Base-by-base conservation (phyloP, 2,329 filamentous ascomycete species). In the Fusarium brevicatenulatum region DNA sequence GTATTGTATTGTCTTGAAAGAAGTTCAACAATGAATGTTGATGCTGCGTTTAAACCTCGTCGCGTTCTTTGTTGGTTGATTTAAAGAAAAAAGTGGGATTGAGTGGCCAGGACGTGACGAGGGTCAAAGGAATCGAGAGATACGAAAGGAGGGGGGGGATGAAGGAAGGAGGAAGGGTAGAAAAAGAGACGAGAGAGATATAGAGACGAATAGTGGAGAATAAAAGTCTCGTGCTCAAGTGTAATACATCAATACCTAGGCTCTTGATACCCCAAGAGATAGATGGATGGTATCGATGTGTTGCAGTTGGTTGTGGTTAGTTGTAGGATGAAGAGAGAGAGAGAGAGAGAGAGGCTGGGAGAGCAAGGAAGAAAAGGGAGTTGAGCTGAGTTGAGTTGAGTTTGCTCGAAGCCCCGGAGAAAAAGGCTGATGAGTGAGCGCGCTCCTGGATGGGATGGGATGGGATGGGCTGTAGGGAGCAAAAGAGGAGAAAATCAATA, bases 71-170 rank as follows among this genome's bases (percentile, higher is more conserved):
- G 54, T 63, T 63, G 54, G 60, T 67, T 72, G 60, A 65, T 64
- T 63, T 71, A 47, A 46, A 43, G 66, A 64, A 71, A 74, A 73
- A 73, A 73, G 71, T 74, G 71, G 71, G 71, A 73, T 68, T 68
- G 60, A 58, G 56, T 54, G 57, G 66, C 43, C 66, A 66, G 47
- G 58, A 56, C 53, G 67, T 64, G 66, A 72, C 61, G 56, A 54
- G 55, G 30, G 57, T 59, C 34, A 54, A 55, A 63, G 59, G 42
- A 69, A 50, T 40, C 64, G 64, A 60, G 53, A 57, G 46, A 49
- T 42, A 63, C n/a, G n/a, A 57, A 66, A 50, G 57, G 62, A 66
- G 55, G 63, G 49, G 46, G 39, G 56, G 47, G 32, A 36, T 46
- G 40, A 60, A 40, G 50, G 28, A 50, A 46, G 42, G 10, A 42